Base-by-base conservation (phyloP, 2,329 filamentous ascomycete genomes). In the Acrodontium crateriforme region DNA sequence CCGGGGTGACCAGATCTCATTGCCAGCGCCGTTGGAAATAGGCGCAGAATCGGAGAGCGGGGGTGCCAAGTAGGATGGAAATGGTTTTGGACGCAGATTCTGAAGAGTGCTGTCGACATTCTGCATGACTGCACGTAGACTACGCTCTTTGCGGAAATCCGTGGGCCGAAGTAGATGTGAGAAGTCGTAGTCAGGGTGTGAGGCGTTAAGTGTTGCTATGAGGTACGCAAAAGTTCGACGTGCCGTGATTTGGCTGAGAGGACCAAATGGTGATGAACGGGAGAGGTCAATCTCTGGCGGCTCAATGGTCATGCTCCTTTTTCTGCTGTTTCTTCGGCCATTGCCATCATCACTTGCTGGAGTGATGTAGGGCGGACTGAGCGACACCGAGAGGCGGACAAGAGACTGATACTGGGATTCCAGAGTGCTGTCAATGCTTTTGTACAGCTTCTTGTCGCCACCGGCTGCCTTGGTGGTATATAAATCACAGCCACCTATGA, bases 401-500 rank as follows among this genome's bases (percentile, higher is more conserved):
- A 92, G 71, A 6, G 84, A 81, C 43, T 84, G 80, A 65, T 95
- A 84, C 55, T 93, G 83, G 19, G 80, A 79, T 54, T 91, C 84
- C 34, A 98, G 71, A 16, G 81, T 84, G 49, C 80, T 74, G 52
- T 94, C 85, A 50, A 98, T 95, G 51, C 78, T 81, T 58, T 85
- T 91, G 65, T 94, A 94, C 6, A 98, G 66, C 53, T 95, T 95
- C 69, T 94, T 94, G 54, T 98, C 89, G 38, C 78, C 77, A 24
- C 85, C 84, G 30, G 87, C 84, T 16, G 89, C 85, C 58, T 98
- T 98, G 15, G 85, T 94, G 7, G 87, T 95, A 64, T 94, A 98
- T 11, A 95, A 69, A 55, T 98, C 89, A 65, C 87, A 95, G 40
- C 82, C 81, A 45, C 89, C 89, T 16, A 84, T 78, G 35, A 98